phyloP scores from a whole-genome alignment of 129 eudicot genomes.

The Daucus carota region DNA sequence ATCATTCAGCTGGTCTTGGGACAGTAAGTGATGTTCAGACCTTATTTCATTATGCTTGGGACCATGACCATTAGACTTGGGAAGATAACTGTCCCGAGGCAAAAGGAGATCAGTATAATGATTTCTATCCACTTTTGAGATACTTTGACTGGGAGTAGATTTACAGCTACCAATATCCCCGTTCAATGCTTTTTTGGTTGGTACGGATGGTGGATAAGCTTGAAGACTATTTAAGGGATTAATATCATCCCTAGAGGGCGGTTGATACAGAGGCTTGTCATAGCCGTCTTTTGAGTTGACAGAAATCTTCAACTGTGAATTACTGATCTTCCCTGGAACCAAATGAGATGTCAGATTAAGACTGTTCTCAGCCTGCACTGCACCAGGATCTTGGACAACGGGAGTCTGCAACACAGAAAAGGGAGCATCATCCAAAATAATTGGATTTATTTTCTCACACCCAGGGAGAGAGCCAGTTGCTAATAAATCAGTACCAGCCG shows the following conservation, averaged over 20 bases:
- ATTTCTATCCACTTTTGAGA: conserved; percentile 21
- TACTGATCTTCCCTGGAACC: conserved; percentile 21
- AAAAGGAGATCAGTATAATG: conserved; percentile 10
- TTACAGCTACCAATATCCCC: conserved; percentile 27
- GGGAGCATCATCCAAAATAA: conserved; percentile 18
- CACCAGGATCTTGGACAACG: conserved; percentile 19
- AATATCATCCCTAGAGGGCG: conserved; percentile 24
- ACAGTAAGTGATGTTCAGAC: conserved; percentile 20
- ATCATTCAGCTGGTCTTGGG: conserved; percentile 27
- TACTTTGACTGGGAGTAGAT: conserved; percentile 18
- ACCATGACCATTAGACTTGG: conserved; percentile 28
- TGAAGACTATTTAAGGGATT: conserved; percentile 22
- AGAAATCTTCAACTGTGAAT: conserved; percentile 20
- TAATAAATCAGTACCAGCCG: conserved; percentile 3
- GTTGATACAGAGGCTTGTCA: conserved; percentile 30
- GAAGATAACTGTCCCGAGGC: conserved; percentile 25
- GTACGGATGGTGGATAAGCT: conserved; percentile 26
- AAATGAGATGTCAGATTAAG: conserved; percentile 22
- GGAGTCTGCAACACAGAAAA: conserved; percentile 5
- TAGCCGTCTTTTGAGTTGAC: background rate
- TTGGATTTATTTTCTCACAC: conserved; percentile 8
- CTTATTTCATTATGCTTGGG: conserved; percentile 14
- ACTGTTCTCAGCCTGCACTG: conserved; percentile 11
- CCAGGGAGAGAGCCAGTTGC: conserved; percentile 15
- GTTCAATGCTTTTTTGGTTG: conserved; percentile 24